Evolutionary conservation across 202 grass and related monocot species (phyloP).

Genomic region (Schoenoplectus triqueter): DNA sequence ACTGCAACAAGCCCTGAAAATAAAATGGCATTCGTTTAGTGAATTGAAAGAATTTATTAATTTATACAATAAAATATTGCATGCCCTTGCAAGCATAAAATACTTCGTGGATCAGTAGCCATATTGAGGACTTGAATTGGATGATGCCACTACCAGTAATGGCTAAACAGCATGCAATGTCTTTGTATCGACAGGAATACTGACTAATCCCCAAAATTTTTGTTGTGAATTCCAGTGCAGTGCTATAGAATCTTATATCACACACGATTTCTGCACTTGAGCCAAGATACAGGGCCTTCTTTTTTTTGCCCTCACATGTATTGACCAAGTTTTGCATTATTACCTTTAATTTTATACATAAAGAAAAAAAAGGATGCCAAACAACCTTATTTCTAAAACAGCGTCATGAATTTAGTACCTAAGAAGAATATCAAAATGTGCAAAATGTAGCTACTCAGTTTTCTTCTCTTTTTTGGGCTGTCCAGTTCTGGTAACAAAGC

Average conservation of each 20-base stretch:
- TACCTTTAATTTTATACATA: too few species aligned
- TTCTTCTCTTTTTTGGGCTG: conserved; percentile 86
- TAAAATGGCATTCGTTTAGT: neutral
- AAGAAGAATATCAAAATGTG: neutral
- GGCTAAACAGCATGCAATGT: neutral
- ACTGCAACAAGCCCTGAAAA: conserved; percentile 34
- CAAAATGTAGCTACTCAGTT: conserved; percentile 55
- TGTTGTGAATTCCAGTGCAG: neutral
- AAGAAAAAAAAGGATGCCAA: neutral
- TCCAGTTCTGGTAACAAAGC: conserved; percentile 49
- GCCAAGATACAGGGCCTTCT: neutral
- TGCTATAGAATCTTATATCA: neutral
- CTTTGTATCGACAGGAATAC: neutral
- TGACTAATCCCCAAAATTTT: neutral
- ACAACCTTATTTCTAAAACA: neutral
- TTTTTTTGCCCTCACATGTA: neutral
- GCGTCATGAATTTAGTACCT: conserved; percentile 22
- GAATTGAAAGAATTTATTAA: neutral
- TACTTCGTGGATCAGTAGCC: neutral
- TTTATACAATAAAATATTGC: neutral
- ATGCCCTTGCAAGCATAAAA: neutral
- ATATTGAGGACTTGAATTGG: neutral
- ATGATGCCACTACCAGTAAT: neutral
- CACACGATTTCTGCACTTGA: conserved; percentile 5
- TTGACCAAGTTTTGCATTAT: neutral